Conservation (phyloP, 2,329 filamentous ascomycete genomes). For the Neonectria punicea region DNA sequence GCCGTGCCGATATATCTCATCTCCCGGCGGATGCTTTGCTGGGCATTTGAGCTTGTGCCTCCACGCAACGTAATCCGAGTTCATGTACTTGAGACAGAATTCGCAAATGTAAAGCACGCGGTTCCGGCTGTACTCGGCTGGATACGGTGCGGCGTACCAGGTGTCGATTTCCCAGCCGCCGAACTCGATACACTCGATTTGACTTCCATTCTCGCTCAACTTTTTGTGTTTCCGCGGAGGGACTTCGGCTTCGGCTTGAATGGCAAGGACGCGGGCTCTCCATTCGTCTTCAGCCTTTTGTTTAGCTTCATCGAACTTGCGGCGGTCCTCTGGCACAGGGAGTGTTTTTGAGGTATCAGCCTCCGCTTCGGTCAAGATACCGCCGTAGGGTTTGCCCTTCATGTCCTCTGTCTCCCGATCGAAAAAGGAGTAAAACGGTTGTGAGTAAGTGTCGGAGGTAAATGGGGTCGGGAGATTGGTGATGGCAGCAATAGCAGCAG, state of each 20-base stretch:
- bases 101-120: conserved; percentile 98
- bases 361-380: conserved; percentile 88
- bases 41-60: conserved; percentile 97
- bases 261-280: conserved; percentile 71
- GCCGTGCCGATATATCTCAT: conserved; percentile 94
- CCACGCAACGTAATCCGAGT: conserved; percentile 98
- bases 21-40: conserved; percentile 94
- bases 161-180: conserved; percentile 98
- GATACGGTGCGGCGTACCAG: conserved; percentile 98
- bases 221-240: conserved; percentile 77
- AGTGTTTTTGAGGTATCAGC: conserved; percentile 92
- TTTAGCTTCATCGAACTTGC: conserved; percentile 88
- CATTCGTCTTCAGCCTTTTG: conserved; percentile 93
- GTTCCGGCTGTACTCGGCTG: conserved; percentile 97
- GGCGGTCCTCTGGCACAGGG: conserved; percentile 81
- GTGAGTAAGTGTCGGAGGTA: conserved; percentile 70
- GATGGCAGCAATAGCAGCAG: conserved; percentile 11
- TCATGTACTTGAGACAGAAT: conserved; percentile 99
- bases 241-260: conserved; percentile 72
- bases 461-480: conserved; percentile 64
- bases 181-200: conserved; percentile 99
- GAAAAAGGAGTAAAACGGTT: conserved; percentile 88
- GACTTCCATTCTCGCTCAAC: conserved; percentile 85
- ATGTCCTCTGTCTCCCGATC: conserved; percentile 90
- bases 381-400: conserved; percentile 94